Evolutionary conservation across 495 filamentous ascomycete species (phyloP).

Genomic region (Penicillium turbatum): DNA sequence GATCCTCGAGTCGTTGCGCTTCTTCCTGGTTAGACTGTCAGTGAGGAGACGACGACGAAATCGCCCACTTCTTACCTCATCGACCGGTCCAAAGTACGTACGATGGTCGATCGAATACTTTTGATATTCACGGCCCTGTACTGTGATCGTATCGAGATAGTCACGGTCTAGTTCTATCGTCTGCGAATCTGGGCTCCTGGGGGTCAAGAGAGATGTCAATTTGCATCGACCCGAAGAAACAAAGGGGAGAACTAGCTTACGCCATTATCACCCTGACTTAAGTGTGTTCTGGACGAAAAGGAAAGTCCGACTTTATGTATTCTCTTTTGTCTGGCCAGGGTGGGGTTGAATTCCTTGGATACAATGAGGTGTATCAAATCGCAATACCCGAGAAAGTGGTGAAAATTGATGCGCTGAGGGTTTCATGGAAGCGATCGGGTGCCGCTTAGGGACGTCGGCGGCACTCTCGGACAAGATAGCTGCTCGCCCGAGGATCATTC

Average conservation of each 20-base stretch:
- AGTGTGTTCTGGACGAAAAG: constrained; percentile 9
- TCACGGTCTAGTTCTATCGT: constrained; percentile 54
- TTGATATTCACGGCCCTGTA: constrained; percentile 69
- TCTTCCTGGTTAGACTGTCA: constrained; percentile 61
- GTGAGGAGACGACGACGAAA: background rate
- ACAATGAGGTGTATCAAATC: constrained; percentile 15
- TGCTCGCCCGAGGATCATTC: constrained; percentile 26
- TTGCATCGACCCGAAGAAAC: background rate
- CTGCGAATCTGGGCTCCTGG: constrained; percentile 46
- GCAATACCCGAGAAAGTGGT: constrained; percentile 12
- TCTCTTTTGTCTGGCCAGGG: constrained; percentile 15
- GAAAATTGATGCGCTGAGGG: constrained; percentile 11
- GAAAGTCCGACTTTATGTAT: constrained; percentile 11
- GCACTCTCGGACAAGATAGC: constrained; percentile 23
- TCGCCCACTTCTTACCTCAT: constrained; percentile 61
- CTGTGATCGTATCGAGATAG: constrained; percentile 58
- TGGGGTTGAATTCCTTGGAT: constrained; percentile 17
- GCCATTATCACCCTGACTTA: constrained; percentile 27
- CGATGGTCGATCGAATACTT: constrained; percentile 66
- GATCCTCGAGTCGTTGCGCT: constrained; percentile 64
- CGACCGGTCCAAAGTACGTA: constrained; percentile 76
- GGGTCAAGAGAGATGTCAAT: constrained; percentile 7
- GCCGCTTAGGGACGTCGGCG: constrained; percentile 17
- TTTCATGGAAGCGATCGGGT: constrained; percentile 26
- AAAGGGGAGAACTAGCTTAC: constrained; percentile 21